Percentiles rank a stretch among this genome's conserved stretches.
Evolutionary conservation across 2,329 filamentous ascomycete species (phyloP).

Genomic region (Aspergillus melleus): DNA sequence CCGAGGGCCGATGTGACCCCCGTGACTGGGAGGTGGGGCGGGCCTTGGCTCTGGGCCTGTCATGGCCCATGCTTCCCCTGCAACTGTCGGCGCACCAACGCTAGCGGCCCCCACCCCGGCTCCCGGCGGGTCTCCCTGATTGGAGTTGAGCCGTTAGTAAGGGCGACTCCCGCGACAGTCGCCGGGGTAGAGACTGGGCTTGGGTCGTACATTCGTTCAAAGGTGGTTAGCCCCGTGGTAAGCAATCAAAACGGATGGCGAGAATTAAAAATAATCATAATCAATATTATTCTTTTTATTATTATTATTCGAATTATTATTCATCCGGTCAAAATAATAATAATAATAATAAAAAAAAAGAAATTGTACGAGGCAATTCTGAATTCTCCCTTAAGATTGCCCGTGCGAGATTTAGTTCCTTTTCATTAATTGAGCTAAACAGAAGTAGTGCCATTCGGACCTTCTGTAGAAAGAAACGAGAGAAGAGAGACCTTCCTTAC

Average conservation of each 20-base stretch:
- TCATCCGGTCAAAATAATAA: neutral
- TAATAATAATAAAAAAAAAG: too few relatives aligned
- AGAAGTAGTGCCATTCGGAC: neutral
- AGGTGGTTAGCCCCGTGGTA: constrained; percentile 3
- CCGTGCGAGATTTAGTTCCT: neutral
- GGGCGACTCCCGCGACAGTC: constrained; percentile 20
- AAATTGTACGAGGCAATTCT: neutral
- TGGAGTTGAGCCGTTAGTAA: neutral
- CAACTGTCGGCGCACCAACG: constrained; percentile 5
- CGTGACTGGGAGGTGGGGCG: constrained; percentile 14
- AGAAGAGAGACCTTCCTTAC: neutral
- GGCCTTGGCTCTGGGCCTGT: constrained; percentile 20
- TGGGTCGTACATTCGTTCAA: neutral
- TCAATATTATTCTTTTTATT: neutral
- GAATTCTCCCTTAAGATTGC: neutral
- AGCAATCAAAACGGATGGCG: neutral
- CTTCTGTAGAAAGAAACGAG: neutral
- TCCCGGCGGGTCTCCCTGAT: neutral
- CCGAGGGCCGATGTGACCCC: constrained; percentile 3
- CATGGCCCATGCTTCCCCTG: constrained; percentile 20
- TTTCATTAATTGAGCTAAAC: neutral
- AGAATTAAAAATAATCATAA: neutral
- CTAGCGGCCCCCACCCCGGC: constrained; percentile 5
- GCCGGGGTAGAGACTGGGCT: constrained; percentile 15
- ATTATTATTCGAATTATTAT: neutral